Conservation (phyloP, 176 grass and related monocot species). For the Raddia distichophylla region DNA sequence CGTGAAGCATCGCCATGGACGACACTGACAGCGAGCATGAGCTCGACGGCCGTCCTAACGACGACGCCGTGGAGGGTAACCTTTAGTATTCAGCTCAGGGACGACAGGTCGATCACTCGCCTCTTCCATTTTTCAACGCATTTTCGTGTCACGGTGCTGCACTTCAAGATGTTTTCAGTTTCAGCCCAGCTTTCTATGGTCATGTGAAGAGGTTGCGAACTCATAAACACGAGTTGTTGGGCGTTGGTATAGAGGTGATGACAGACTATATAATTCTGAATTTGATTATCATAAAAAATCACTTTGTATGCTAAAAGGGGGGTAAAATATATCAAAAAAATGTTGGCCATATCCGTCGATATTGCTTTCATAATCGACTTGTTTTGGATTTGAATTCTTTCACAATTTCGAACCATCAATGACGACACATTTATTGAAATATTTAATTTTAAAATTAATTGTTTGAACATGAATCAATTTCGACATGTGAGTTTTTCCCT, state of each 20-base stretch:
- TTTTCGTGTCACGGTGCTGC: conserved; percentile 13
- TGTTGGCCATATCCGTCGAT: no score
- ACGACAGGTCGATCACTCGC: background rate
- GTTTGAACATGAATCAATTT: no score
- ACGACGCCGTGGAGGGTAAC: background rate
- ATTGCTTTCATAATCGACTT: no score
- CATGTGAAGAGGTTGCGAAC: conserved; percentile 7
- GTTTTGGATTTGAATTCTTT: no score
- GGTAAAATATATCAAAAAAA: no score
- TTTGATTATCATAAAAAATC: no score
- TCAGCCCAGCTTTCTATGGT: background rate
- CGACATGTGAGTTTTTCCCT: no score
- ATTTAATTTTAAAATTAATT: no score
- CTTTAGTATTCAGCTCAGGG: background rate
- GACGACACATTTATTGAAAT: no score
- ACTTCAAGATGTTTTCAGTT: background rate
- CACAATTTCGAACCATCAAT: no score
- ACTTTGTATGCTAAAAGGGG: no score
- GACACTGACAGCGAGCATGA: background rate
- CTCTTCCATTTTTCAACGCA: background rate
- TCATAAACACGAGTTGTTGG: conserved; percentile 23
- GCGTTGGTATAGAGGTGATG: conserved; percentile 13
- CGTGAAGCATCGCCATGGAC: background rate
- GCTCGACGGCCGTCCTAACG: background rate
- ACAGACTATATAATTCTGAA: no score